A percentile compares a stretch with the other conserved stretches of the same genome.
Conservation (phyloP, 305 asterid species). For the Fraxinus xanthoxyloides region DNA sequence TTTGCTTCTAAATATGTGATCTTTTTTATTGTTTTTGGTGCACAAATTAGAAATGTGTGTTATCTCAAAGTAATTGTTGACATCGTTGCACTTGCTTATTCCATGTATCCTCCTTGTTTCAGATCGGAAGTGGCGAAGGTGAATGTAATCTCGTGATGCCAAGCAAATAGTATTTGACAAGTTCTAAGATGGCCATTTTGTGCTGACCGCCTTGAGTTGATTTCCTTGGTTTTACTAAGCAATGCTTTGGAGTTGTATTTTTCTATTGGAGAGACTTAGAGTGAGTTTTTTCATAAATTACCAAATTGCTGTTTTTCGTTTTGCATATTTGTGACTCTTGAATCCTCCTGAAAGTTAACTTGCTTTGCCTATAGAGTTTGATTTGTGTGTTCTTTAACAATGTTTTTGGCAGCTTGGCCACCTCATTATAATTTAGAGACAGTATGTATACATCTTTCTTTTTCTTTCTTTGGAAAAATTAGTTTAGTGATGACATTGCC, state of each 20-base stretch:
- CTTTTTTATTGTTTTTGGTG: background rate
- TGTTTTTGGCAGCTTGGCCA: background rate
- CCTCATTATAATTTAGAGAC: background rate
- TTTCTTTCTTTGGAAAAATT: background rate
- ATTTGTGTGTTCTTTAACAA: background rate
- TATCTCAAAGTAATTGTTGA: background rate
- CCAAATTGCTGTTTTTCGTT: background rate
- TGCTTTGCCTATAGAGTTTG: background rate
- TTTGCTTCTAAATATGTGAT: background rate
- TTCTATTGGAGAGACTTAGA: background rate
- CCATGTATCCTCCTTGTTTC: slow-evolving; percentile 24
- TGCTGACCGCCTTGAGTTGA: slow-evolving; percentile 25
- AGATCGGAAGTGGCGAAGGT: slow-evolving; percentile 86
- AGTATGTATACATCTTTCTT: background rate
- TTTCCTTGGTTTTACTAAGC: slow-evolving; percentile 19
- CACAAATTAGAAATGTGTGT: background rate
- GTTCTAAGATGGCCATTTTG: slow-evolving; percentile 21
- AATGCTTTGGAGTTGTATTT: background rate
- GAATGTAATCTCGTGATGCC: slow-evolving; percentile 23
- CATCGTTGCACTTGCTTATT: slow-evolving; percentile 2
- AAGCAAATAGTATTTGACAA: slow-evolving; percentile 24
- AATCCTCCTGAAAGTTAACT: background rate
- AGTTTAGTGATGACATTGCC: background rate
- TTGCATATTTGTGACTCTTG: background rate
- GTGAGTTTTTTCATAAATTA: background rate